Conservation (phyloP, 495 filamentous ascomycete species). For the Cenococcum geophilum region DNA sequence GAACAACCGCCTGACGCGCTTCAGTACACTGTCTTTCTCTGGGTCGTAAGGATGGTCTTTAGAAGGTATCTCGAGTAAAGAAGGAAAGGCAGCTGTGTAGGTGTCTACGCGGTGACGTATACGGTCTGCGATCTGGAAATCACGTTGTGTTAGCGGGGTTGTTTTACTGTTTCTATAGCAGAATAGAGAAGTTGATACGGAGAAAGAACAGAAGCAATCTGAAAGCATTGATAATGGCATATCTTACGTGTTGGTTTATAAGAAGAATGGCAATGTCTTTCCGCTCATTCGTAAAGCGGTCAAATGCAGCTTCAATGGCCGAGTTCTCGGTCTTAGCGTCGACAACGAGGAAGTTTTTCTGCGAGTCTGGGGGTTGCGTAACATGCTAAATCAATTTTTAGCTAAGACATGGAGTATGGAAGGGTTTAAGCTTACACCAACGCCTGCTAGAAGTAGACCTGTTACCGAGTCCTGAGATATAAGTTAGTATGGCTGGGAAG, state of each 20-base stretch:
- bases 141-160: slow-evolving; percentile 3
- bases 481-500: neutral
- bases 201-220: slow-evolving; percentile 25
- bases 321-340: slow-evolving; percentile 84
- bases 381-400: slow-evolving; percentile 58
- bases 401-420: slow-evolving; percentile 8
- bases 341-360: slow-evolving; percentile 97
- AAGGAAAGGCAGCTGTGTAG: slow-evolving; percentile 68
- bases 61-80: slow-evolving; percentile 89
- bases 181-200: neutral
- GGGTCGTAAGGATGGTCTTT: slow-evolving; percentile 99
- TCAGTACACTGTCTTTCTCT: slow-evolving; percentile 96
- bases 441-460: slow-evolving; percentile 85
- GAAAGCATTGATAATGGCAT: too few species aligned
- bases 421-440: slow-evolving; percentile 63
- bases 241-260: slow-evolving; percentile 89
- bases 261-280: slow-evolving; percentile 95
- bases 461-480: slow-evolving; percentile 75
- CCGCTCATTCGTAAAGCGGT: slow-evolving; percentile 75
- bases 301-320: slow-evolving; percentile 86
- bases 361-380: slow-evolving; percentile 69
- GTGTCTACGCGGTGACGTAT: slow-evolving; percentile 77
- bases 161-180: neutral
- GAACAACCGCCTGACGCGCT: slow-evolving; percentile 83
- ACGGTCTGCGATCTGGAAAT: slow-evolving; percentile 72